Conservation (phyloP, 1,284 basidiomycete genomes). For the Ceratobasidium sp. region DNA sequence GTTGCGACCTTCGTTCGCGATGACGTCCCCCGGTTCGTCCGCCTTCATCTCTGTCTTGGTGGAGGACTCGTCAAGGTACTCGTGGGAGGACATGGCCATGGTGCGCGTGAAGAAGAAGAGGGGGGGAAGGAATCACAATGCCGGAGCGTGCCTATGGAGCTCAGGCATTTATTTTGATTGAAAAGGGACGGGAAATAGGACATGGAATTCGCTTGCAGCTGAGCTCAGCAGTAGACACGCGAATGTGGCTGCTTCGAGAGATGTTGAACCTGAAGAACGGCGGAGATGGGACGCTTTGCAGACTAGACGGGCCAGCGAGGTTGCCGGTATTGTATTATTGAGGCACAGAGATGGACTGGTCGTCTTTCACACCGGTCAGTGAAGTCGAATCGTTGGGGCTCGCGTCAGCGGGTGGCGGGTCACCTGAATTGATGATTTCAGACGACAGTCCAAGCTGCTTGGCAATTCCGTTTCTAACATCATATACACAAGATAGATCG, state of each 20-base stretch:
- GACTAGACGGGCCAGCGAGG: neutral
- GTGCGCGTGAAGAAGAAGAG: neutral
- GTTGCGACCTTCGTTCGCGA: slow-evolving; percentile 11
- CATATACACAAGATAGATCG: slow-evolving; percentile 25
- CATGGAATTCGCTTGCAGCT: slow-evolving; percentile 35
- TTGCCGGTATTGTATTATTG: slow-evolving; percentile 2
- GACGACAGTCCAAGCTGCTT: neutral
- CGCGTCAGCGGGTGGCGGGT: slow-evolving; percentile 26
- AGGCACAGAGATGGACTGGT: neutral
- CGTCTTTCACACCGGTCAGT: slow-evolving; percentile 14
- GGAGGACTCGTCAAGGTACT: slow-evolving; percentile 29
- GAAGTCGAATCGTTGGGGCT: slow-evolving; percentile 1
- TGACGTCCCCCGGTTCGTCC: neutral
- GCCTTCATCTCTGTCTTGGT: slow-evolving; percentile 21
- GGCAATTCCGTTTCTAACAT: slow-evolving; percentile 14
- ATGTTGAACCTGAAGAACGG: slow-evolving; percentile 16
- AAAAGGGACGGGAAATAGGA: slow-evolving; percentile 35
- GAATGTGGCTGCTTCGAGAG: slow-evolving; percentile 39
- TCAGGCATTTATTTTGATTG: slow-evolving; percentile 25
- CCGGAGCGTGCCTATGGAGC: slow-evolving; percentile 7
- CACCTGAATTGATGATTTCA: slow-evolving; percentile 23
- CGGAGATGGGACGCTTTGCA: slow-evolving; percentile 32
- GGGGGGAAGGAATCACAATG: slow-evolving; percentile 3
- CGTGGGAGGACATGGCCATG: slow-evolving; percentile 22
- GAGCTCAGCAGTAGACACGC: slow-evolving; percentile 45